Evolutionary conservation across 306 rosid genomes (phyloP), one percentile per base, ranked within the genome.

Genomic region (Malus fusca): DNA sequence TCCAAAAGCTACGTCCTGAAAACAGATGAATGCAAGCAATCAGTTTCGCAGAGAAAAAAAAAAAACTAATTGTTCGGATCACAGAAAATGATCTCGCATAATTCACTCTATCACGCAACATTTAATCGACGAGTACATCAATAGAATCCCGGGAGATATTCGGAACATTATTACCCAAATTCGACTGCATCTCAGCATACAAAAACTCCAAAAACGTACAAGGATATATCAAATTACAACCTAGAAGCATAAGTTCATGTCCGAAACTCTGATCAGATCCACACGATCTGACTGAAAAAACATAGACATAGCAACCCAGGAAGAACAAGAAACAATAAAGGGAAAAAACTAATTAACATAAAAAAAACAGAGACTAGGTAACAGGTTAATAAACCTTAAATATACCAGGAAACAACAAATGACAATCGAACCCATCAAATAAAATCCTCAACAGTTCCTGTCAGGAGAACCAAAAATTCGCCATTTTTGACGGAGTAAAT

Each of bases 1-100:
- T 26, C 80, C 71, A 44, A 28, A 77, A 70, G n/a, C 13, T 77
- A 46, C 68, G 31, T 69, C 89, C 93, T 87, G 87, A 37, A 21
- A 82, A 28, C 9, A 56, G 60, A 71, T 31, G 6, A 37, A 68
- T 60, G 75, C 19, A 62, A 30, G 71, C 35, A 65, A 78, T 80
- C n/a, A 72, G 51, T 70, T 66, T 40, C 11, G 52, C 43, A 40
- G 79, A 69, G 1, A 25, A 25, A 25, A 26, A 26, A 26, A 23
- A 21, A 22, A 72, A 56, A 15, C 56, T 15, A 63, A 5, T 11
- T n/a, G 22, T 30, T 33, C 4, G 12, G 70, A 56, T 48, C 69
- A 66, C 10, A 19, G 63, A 21, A 74, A 74, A 62, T 1, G 4
- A 61, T 17, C 31, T 19, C 3, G 3, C 15, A 62, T 53, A 43